Evolutionary conservation across 2,329 filamentous ascomycete species (phyloP).

Genomic region (Knufia fluminis): DNA sequence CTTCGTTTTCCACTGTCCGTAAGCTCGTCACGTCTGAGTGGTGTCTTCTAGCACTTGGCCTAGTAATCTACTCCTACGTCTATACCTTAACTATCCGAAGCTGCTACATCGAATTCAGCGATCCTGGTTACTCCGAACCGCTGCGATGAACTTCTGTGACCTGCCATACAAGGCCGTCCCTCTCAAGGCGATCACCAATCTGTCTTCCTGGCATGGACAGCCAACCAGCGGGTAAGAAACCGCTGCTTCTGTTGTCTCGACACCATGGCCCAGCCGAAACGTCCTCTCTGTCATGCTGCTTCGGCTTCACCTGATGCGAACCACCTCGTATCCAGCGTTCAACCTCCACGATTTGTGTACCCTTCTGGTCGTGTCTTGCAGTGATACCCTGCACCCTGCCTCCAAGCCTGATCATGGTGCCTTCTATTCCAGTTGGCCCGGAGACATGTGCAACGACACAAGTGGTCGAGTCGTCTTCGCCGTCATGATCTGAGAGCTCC

Average conservation of each 20-base stretch:
- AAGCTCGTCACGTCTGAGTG: too few species aligned
- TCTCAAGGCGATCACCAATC: not conserved
- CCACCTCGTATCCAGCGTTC: constrained; percentile 3
- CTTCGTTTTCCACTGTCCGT: too few species aligned
- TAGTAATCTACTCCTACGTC: too few species aligned
- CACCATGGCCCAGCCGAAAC: not conserved
- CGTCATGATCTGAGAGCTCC: not conserved
- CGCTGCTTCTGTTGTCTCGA: constrained; percentile 6
- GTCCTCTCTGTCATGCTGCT: not conserved
- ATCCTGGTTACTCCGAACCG: too few species aligned
- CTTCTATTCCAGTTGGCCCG: not conserved
- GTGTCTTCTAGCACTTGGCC: too few species aligned
- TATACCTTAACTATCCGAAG: too few species aligned
- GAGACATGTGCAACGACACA: constrained; percentile 1
- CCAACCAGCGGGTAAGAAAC: constrained; percentile 2
- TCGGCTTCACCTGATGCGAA: not conserved
- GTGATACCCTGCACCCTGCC: constrained; percentile 5
- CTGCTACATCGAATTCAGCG: too few species aligned
- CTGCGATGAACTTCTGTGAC: constrained; percentile 2
- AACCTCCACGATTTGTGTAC: not conserved
- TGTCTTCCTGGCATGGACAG: not conserved
- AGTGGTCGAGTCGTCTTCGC: constrained; percentile 1
- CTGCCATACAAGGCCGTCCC: not conserved
- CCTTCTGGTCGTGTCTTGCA: not conserved
- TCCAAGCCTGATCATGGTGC: constrained; percentile 5